Base-by-base conservation (phyloP, 768 basidiomycete genomes). In the Boletus rubropictus region DNA sequence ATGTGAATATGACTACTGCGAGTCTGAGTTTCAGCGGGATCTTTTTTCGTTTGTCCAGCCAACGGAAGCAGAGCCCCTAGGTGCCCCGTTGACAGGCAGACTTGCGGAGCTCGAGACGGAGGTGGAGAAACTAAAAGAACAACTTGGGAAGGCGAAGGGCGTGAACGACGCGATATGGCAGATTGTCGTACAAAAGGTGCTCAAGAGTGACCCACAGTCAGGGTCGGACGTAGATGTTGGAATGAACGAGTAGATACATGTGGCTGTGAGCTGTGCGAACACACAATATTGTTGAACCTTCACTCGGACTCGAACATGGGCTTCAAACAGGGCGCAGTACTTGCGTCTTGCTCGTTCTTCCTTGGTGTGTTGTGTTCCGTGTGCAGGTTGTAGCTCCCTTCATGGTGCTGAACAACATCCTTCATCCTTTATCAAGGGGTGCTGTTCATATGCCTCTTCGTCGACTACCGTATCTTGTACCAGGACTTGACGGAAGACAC, bases 121-220 rank as follows among this genome's bases (percentile, higher is more conserved):
- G 64, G 76, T 92, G 7, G 73, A 72, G 41, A 68, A 64, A 21
- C 65, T 95, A 48, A 78, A 74, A 38, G 77, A 80, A 38, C 84
- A 91, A 51, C 70, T 97, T 6, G 79, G 80, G 22, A 84, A 81
- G 61, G 94, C 94, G 5, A 90, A 92, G 60, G 80, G 84, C n/a
- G 75, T 96, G 49, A 97, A 96, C 57, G 91, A 96, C 59, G 75
- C 78, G 43, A 95, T 96, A 85, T 96, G 94, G 94, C 85, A 88
- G 54, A 79, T 76, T 3, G 78, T 92, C 1, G 86, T 94, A 24
- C 82, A 86, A 53, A 76, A 69, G 37, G 66, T 82, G 12, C 67
- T 85, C 3, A 61, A 65, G n/a, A 35, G 51, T 14, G 17, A 31
- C 15, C 14, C 46, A 9, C 32, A 42, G 24, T 20, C 42, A 15